A percentile compares a stretch with the other conserved stretches of the same genome.
Evolutionary conservation across 73 alveolate genomes (phyloP).

Genomic region (Paramecium caudatum): DNA sequence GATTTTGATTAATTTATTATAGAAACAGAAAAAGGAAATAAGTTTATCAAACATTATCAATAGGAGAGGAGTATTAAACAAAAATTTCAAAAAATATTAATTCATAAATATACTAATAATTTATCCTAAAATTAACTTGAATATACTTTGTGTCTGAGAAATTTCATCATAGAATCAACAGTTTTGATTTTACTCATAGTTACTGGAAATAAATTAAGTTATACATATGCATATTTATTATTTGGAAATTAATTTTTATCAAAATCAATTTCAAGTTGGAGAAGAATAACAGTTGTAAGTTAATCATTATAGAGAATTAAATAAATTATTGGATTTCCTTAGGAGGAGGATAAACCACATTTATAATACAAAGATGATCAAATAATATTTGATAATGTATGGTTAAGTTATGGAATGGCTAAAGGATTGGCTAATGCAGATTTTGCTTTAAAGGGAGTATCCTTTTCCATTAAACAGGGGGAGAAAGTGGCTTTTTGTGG

Average conservation of each 20-base stretch:
- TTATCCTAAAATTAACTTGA: conserved; percentile 2
- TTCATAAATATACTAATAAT: conserved; percentile 14
- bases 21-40: conserved; percentile 43
- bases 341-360: conserved; percentile 56
- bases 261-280: conserved; percentile 47
- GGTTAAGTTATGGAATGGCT: conserved; percentile 78
- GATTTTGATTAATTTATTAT: conserved; percentile 32
- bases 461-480: conserved; percentile 75
- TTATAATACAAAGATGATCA: conserved; percentile 42
- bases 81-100: conserved; percentile 12
- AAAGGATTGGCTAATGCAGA: conserved; percentile 62
- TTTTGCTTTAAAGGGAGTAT: conserved; percentile 79
- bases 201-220: conserved; percentile 40
- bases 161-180: conserved; percentile 29
- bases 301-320: conserved; percentile 54
- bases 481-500: conserved; percentile 90
- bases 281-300: conserved; percentile 8
- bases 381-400: conserved; percentile 82
- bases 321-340: background rate
- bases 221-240: conserved; percentile 55
- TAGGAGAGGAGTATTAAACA: background rate
- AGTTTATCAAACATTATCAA: conserved; percentile 15
- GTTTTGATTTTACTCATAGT: conserved; percentile 5
- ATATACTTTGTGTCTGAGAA: background rate
- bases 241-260: conserved; percentile 48